Evolutionary conservation across 2,329 filamentous ascomycete genomes (phyloP), one percentile per base, ranked within the genome.

Genomic region (Venturia asperata): DNA sequence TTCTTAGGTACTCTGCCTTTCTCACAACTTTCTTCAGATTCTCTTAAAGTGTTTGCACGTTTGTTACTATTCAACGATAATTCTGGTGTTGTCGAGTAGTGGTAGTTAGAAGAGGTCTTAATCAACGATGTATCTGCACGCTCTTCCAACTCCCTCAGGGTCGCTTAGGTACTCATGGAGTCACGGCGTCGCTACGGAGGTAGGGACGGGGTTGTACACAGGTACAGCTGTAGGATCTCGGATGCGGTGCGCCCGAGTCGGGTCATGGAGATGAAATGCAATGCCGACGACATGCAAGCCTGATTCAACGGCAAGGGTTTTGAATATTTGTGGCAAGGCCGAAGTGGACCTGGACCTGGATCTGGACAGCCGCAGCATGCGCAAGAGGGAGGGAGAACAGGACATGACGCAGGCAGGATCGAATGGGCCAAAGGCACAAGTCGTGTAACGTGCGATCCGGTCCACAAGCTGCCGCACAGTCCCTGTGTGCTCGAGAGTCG

Each of bases 391-490:
- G 13, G 27, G 9, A 41, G 39, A 17, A 9, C 45, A 7, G 9
- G 17, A 55, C 49, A 55, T 55, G 49, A 55, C 49, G 49, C 49
- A 55, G 49, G 34, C 11, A 6, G 4, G 3, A 30, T 34, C 49
- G 15, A 34, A 55, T 34, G 17, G 27, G 52, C 15, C 27, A n/a
- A 27, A 56, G 7, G 15, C 52, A 37, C 5, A 56, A 34, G 52
- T 56, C 52, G 52, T 56, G 52, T 37, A 56, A n/a, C 52, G 5
- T 47, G 15, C 52, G 52, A 56, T 56, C 52, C 52, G 52, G 52
- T n/a, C 52, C 52, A 56, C 30, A 37, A 37, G 52, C 52, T 56
- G 52, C 52, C 52, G 49, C 49, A 47, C 11, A 34, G 24, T 10
- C 5, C 2, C 49, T 30, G 10, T 10, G 39, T 10, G 39, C 15